Evolutionary conservation across 371 early-diverging fungal species (phyloP), one percentile per base, ranked within the genome.

Genomic region (Mortierella sp.): DNA sequence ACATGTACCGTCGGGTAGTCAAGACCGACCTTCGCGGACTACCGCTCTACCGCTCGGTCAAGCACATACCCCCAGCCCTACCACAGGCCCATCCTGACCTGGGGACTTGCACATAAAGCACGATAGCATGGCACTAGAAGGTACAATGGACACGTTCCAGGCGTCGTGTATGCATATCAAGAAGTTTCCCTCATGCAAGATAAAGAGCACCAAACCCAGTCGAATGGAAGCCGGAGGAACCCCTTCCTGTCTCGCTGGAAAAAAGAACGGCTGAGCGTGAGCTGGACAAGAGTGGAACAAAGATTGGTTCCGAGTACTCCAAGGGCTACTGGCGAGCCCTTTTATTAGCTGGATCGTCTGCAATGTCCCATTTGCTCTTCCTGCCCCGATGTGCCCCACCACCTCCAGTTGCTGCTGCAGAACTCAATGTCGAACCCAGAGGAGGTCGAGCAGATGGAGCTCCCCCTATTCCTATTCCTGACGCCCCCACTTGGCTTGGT

Each of bases 351-450:
- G 54, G 39, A 17, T 73, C 74, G 47, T 67, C 67, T 21, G 53
- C n/a, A 2, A 53, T 28, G 44, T 76, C 76, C 76, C 76, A 76
- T 53, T 76, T 76, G 27, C 76, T 76, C 57, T 60, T 76, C 14
- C 69, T 55, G 16, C 37, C 27, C 24, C 76, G 50, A 19, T 60
- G 69, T 22, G 50, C 1, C 29, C 59, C 60, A n/a, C 29, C 39
- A 2, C 27, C 43, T 17, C 34, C 48, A 39, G 58, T 24, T 10
- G 37, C 25, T 21, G 58, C 25, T 25, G 31, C 47, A 37, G 49
- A 9, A 12, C 44, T 29, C 45, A 55, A 19, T 34, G 55, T 17
- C 16, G 28, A n/a, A 12, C 16, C 5, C 3, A 54, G 29, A 0
- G 50, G 19, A 6, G 19, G 40, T 5, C 44, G n/a, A n/a, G n/a